These are phyloP conservation scores for Lentinus tigrinus DNA, from an alignment of 768 basidiomycete species.

Conservation along the genomic window DNA sequence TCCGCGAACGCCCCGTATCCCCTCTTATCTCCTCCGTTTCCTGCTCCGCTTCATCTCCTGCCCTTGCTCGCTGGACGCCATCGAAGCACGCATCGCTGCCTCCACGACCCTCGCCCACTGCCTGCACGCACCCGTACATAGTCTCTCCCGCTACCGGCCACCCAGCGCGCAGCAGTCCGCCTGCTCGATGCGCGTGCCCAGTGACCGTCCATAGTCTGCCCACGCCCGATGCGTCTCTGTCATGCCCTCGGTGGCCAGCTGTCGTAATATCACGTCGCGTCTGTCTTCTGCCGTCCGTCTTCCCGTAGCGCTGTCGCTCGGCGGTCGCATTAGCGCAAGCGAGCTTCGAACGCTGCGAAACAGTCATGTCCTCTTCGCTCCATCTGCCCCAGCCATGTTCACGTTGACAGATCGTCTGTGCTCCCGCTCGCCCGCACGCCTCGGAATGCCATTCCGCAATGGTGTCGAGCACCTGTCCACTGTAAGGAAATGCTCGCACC, in stretches of 20 bases:
- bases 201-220: too few species aligned
- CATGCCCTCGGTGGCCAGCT: background rate
- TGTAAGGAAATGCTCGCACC: too few species aligned
- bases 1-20: slow-evolving; percentile 7
- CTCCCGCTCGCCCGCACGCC: too few species aligned
- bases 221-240: too few species aligned
- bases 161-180: background rate
- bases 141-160: too few species aligned
- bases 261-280: background rate
- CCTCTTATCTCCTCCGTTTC: slow-evolving; percentile 8
- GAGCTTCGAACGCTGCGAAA: too few species aligned
- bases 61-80: background rate
- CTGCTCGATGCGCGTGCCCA: too few species aligned
- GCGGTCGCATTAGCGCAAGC: background rate
- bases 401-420: too few species aligned
- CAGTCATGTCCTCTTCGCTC: too few species aligned
- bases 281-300: background rate
- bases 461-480: too few species aligned
- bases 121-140: background rate
- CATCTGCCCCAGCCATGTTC: too few species aligned
- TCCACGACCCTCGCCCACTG: background rate
- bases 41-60: background rate
- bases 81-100: background rate
- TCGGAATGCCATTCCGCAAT: too few species aligned
- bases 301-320: background rate